Percentiles rank a stretch among this genome's conserved stretches.
phyloP scores from a whole-genome alignment of 768 basidiomycete species.

The Lentinula edodes region DNA sequence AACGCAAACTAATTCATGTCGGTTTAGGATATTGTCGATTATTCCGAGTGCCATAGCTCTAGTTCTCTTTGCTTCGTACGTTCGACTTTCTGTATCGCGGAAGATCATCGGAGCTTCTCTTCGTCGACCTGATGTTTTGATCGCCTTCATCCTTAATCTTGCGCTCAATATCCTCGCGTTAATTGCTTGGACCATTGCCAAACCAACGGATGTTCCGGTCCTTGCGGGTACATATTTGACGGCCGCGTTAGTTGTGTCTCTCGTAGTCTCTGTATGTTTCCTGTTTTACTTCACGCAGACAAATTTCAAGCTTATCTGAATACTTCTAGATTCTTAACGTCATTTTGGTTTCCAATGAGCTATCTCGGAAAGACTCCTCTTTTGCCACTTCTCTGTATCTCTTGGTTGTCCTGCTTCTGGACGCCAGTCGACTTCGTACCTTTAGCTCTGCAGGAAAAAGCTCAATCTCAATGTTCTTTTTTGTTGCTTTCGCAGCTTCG shows the following conservation, averaged over 20 bases:
- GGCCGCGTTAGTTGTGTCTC: constrained; percentile 1
- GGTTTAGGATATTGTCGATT: neutral
- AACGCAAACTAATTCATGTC: neutral
- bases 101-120: neutral
- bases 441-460: constrained; percentile 1
- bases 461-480: constrained; percentile 7
- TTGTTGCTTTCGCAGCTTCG: neutral
- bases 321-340: neutral
- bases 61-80: neutral
- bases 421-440: constrained; percentile 9
- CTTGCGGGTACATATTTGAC: constrained; percentile 3
- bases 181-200: constrained; percentile 6
- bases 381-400: constrained; percentile 10
- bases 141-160: neutral
- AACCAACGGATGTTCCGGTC: constrained; percentile 3
- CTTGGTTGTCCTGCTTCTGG: constrained; percentile 7
- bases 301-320: neutral
- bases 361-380: neutral
- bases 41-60: neutral
- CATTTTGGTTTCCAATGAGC: neutral
- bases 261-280: neutral
- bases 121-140: neutral
- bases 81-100: constrained; percentile 1
- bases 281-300: neutral
- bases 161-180: neutral